Base-by-base conservation (phyloP, 2,329 filamentous ascomycete species). In the Apiospora malaysiana region DNA sequence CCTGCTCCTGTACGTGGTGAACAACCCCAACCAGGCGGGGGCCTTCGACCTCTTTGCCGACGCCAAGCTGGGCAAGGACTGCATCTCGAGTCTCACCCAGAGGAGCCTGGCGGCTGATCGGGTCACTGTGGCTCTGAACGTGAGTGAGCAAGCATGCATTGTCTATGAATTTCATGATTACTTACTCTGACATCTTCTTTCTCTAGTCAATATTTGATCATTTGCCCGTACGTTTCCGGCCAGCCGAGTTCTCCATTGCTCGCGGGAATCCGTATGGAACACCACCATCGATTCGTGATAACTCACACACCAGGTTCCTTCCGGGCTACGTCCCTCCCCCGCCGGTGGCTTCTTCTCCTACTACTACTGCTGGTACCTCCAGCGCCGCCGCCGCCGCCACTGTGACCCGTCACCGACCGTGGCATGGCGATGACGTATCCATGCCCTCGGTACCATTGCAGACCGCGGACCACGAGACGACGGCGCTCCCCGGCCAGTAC, bases 1-100 rank as follows among this genome's bases (percentile, higher is more conserved):
- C 0, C 84, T 95, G 67, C 85, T 94, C 0, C 94, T 93, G 76
- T 94, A 92, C 76, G 91, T 92, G 0, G 84, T 93, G 14, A 92
- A 94, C 78, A 94, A 94, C 74, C 91, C 91, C 0, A 89, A 92
- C 72, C 92, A 91, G 76, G 83, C 87, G 3, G 91, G 90, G 1
- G 91, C 91, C 5, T 86, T 91, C 66, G 94, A 95, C 72, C 91
- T 97, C n/a, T 84, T 97, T 70, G 91, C 91, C 67, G 95, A 97
- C 81, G 95, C 94, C 46, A 65, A 68, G 47, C 25, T 72, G 66
- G 71, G 71, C 27, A 70, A 70, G 42, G 71, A 72, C 25, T 68
- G 69, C 47, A 72, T 72, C 18, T 70, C 71, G 1, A 66, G 71
- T 37, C 56, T 72, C 1, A 72, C 71, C 3, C 68, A 72, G 66